phyloP scores from a whole-genome alignment of 139 green algal genomes.

The Limnomonas spitsbergensis region DNA sequence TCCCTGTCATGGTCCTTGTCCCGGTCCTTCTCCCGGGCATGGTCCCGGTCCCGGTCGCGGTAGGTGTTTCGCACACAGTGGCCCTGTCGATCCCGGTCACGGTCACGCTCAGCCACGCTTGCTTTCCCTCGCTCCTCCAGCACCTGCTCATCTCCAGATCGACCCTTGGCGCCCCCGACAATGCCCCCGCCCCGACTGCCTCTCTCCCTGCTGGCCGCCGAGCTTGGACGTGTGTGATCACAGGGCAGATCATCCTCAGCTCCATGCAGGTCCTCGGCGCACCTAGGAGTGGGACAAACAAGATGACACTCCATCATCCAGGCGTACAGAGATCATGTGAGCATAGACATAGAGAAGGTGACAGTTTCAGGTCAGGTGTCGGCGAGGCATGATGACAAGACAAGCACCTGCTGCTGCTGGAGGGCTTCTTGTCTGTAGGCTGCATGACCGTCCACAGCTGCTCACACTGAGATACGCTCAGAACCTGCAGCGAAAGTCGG shows the following conservation, averaged over 20 bases:
- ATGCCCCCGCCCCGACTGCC: not conserved
- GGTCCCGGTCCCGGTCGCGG: not conserved
- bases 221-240: too few species aligned
- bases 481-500: too few species aligned
- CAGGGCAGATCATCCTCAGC: not conserved
- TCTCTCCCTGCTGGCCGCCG: not conserved
- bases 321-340: too few species aligned
- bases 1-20: too few species aligned
- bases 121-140: not conserved
- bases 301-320: too few species aligned
- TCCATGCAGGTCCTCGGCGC: not conserved
- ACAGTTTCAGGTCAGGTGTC: too few species aligned
- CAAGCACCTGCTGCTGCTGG: too few species aligned
- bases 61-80: not conserved
- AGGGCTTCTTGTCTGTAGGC: too few species aligned
- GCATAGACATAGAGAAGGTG: too few species aligned
- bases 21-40: too few species aligned
- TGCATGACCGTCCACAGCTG: not conserved
- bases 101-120: not conserved
- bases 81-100: not conserved
- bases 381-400: too few species aligned
- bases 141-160: not conserved
- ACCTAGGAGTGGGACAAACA: too few species aligned
- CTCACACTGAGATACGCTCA: not conserved
- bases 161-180: not conserved